Conservation (phyloP, 805 yeast genomes). For the Trichomonascus vanleenenianus region DNA sequence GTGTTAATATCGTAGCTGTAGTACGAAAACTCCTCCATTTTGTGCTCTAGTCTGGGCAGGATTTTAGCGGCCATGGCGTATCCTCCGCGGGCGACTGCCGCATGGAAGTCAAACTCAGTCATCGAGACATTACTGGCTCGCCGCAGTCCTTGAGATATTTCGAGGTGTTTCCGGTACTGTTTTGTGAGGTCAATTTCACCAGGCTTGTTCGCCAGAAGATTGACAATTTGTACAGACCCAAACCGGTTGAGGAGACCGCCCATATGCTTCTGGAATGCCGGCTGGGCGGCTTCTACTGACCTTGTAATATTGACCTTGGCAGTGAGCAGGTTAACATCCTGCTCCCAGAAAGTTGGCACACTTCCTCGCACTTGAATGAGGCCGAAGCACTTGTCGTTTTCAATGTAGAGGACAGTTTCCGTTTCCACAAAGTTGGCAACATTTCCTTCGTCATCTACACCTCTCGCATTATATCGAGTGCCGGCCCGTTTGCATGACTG, state of each 20-base stretch:
- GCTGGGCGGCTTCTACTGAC: constrained; percentile 86
- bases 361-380: constrained; percentile 91
- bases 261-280: constrained; percentile 80
- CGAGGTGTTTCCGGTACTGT: constrained; percentile 56
- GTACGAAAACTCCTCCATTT: constrained; percentile 74
- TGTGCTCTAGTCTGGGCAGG: constrained; percentile 52
- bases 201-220: constrained; percentile 71
- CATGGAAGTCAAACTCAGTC: constrained; percentile 90
- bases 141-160: constrained; percentile 11
- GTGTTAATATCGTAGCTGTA: constrained; percentile 58
- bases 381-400: constrained; percentile 49
- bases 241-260: constrained; percentile 59
- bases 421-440: constrained; percentile 96
- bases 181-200: constrained; percentile 67
- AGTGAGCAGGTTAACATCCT: constrained; percentile 81
- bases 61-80: constrained; percentile 76
- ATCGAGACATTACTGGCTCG: constrained; percentile 28
- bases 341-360: constrained; percentile 97
- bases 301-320: constrained; percentile 88
- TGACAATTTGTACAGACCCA: constrained; percentile 85
- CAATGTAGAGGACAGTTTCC: constrained; percentile 63
- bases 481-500: constrained; percentile 99
- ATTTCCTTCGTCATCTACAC: constrained; percentile 89
- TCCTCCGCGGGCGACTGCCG: constrained; percentile 84
- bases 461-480: constrained; percentile 89